phyloP scores from a whole-genome alignment of 345 rosid genomes.

The Brassica carinata region DNA sequence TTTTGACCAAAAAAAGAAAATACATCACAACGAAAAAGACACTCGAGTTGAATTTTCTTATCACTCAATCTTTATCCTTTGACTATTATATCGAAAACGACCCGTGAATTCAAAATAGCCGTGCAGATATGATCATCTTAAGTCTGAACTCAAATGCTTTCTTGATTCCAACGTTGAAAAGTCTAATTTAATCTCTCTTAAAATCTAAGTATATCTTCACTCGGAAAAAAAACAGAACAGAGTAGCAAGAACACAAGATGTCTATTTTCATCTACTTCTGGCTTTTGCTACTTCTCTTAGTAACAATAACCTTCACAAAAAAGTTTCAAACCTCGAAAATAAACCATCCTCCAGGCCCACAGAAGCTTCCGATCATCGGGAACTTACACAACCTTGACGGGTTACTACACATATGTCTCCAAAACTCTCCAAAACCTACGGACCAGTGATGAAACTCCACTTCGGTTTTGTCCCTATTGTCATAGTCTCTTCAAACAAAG shows the following conservation, averaged over 20 bases:
- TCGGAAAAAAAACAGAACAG: background rate
- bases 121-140: background rate
- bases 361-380: constrained; percentile 41
- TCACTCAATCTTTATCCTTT: background rate
- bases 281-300: constrained; percentile 25
- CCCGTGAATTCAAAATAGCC: constrained; percentile 7
- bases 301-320: constrained; percentile 15
- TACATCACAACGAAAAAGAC: background rate
- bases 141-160: background rate
- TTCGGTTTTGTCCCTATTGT: constrained; percentile 32
- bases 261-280: constrained; percentile 24
- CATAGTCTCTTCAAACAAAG: constrained; percentile 35
- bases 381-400: constrained; percentile 38
- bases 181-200: constrained; percentile 15
- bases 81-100: constrained; percentile 9
- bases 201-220: background rate
- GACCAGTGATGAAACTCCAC: constrained; percentile 38
- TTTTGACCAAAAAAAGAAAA: no score
- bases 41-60: background rate
- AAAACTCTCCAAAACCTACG: constrained; percentile 24
- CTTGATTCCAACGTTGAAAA: constrained; percentile 15
- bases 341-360: constrained; percentile 36
- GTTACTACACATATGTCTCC: constrained; percentile 31
- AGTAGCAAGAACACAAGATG: constrained; percentile 18
- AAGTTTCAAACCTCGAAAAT: constrained; percentile 17